Evolutionary conservation across 2,329 filamentous ascomycete genomes (phyloP), one percentile per base, ranked within the genome.

Genomic region (Eutypella sp.): DNA sequence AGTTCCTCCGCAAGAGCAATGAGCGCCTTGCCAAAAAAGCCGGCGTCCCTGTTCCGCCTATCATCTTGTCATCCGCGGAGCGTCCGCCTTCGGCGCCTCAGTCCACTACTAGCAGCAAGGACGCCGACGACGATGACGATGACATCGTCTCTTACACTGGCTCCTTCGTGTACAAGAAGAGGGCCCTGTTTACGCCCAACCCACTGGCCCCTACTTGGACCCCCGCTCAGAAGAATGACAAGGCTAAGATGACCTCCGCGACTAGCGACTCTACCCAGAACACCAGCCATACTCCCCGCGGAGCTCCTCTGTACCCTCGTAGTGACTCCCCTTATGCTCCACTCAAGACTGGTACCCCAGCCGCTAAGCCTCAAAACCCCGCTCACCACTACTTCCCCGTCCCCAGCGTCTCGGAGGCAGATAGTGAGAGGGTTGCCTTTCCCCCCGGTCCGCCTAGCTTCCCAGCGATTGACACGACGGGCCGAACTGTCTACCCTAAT

Each of bases 161-260:
- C n/a, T n/a, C n/a, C n/a, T n/a, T n/a, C n/a, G n/a, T n/a, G n/a
- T n/a, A n/a, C 24, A 44, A 39, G 36, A 20, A 15, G 20, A 39
- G 23, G 11, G 11, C 18, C 20, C 20, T 20, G 3, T 57, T 57
- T 42, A 29, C 46, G 10, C 56, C 57, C 5, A 57, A 60, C 33
- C 57, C 57, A 7, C 18, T 54, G 22, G 57, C 57, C 5, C 53
- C 53, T 6, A 43, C 42, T 20, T 60, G 56, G 56, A 41, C 50
- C 25, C 56, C 54, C 9, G 6, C 22, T 34, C 10, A n/a, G 31
- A 34, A 34, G 31, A 34, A 16, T 16, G 31, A 34, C 6, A 34
- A 34, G 3, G 31, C 15, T 5, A 22, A 19, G 10, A 19, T 10
- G 20, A 7, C 20, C n/a, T 5, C 18, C 11, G 23, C n/a, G 15